Percentiles rank a stretch among this genome's conserved stretches.
These are phyloP conservation scores for Santalum album DNA, from an alignment of 164 flowering plant genomes.

Conservation along the genomic window DNA sequence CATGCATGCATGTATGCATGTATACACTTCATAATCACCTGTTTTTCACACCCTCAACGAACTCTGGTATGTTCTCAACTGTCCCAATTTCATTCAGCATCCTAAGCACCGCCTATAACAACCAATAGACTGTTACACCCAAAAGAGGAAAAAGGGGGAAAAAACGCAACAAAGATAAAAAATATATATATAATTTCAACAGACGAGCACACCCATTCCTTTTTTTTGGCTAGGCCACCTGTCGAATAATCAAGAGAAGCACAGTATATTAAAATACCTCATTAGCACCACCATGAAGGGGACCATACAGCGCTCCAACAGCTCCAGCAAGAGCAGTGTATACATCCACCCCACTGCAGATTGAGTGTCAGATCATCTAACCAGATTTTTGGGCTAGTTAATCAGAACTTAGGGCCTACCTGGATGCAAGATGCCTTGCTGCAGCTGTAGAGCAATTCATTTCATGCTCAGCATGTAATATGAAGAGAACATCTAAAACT, in stretches of 20 bases:
- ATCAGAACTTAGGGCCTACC: not conserved
- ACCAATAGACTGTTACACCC: not conserved
- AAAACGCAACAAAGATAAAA: no score
- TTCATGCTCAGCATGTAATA: constrained; percentile 98
- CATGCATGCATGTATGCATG: not conserved
- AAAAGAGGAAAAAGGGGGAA: no score
- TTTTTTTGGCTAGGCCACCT: no score
- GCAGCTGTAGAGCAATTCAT: constrained; percentile 99
- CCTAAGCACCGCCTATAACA: constrained; percentile 84
- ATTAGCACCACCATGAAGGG: constrained; percentile 99
- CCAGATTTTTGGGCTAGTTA: constrained; percentile 4
- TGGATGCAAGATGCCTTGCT: constrained; percentile 75
- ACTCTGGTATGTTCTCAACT: constrained; percentile 88
- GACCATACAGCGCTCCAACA: constrained; percentile 98
- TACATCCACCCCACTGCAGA: constrained; percentile 93
- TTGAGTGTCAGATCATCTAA: not conserved
- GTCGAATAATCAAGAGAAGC: not conserved
- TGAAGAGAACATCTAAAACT: constrained; percentile 79
- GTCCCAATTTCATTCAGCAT: constrained; percentile 92
- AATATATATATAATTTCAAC: no score
- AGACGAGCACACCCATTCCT: no score
- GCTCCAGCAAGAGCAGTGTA: constrained; percentile 99
- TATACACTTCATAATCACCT: constrained; percentile 27
- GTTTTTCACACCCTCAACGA: constrained; percentile 93
- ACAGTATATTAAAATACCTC: constrained; percentile 46